Conservation (phyloP, 345 rosid genomes). For the Clarkia xantiana region DNA sequence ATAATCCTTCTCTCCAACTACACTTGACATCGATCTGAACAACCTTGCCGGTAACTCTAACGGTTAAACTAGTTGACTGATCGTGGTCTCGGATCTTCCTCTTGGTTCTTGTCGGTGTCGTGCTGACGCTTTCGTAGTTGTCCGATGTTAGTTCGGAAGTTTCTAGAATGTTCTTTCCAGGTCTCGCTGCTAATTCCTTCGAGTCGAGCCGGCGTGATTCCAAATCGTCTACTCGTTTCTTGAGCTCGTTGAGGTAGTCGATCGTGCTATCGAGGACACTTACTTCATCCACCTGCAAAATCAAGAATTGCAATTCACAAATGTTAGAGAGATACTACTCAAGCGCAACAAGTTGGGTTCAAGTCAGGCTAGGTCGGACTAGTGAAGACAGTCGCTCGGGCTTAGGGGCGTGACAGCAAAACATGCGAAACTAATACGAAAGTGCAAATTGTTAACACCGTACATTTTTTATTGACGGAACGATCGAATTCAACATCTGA, state of each 20-base stretch:
- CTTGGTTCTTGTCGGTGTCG: slow-evolving; percentile 25
- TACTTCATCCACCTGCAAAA: slow-evolving; percentile 54
- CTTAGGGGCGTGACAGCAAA: too few species aligned
- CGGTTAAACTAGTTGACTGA: slow-evolving; percentile 20
- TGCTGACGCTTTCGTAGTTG: slow-evolving; percentile 24
- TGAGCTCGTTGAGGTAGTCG: slow-evolving; percentile 51
- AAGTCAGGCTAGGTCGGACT: too few species aligned
- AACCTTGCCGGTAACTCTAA: slow-evolving; percentile 31
- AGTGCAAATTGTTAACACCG: too few species aligned
- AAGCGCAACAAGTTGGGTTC: too few species aligned
- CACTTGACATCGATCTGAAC: slow-evolving; percentile 57
- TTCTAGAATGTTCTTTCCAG: slow-evolving; percentile 32
- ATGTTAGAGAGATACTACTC: too few species aligned
- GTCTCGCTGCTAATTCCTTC: slow-evolving; percentile 21
- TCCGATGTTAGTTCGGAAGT: slow-evolving; percentile 47
- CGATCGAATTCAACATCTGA: slow-evolving; percentile 41
- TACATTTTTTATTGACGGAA: slow-evolving; percentile 74
- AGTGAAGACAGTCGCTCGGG: too few species aligned
- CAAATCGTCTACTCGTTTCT: slow-evolving; percentile 50
- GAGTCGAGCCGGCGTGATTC: slow-evolving; percentile 27
- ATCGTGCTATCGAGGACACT: slow-evolving; percentile 76
- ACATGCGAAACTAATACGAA: too few species aligned
- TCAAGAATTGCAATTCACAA: neutral
- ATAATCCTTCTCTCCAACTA: slow-evolving; percentile 68
- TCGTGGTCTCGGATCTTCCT: slow-evolving; percentile 38